Percentiles rank a stretch among this genome's conserved stretches.
These are phyloP conservation scores for Coprinellus micaceus DNA, from an alignment of 768 basidiomycete genomes.

Conservation along the genomic window DNA sequence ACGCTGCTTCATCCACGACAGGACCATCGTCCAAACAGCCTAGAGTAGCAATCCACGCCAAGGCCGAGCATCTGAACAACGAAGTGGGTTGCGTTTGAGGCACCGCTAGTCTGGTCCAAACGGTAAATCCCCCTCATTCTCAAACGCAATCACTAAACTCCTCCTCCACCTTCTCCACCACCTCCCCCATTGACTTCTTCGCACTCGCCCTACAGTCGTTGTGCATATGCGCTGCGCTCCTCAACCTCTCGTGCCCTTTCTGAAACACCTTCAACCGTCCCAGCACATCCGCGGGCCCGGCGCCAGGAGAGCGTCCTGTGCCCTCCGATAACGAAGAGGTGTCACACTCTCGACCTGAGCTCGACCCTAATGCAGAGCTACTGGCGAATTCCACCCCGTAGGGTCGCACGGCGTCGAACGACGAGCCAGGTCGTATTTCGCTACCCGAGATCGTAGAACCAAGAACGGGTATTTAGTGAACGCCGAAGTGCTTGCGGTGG, in stretches of 20 bases:
- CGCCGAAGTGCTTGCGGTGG: too few species aligned
- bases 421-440: too few species aligned
- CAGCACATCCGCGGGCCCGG: conserved; percentile 61
- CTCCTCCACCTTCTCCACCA: conserved; percentile 55
- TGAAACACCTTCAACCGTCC: conserved; percentile 60
- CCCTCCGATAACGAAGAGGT: too few species aligned
- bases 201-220: conserved; percentile 65
- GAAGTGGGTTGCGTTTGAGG: background rate
- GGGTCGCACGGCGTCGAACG: too few species aligned
- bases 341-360: too few species aligned
- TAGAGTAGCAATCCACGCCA: background rate
- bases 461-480: too few species aligned
- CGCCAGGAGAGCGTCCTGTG: conserved; percentile 56
- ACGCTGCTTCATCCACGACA: too few species aligned
- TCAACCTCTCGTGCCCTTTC: conserved; percentile 69
- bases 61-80: background rate
- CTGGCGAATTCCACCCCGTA: too few species aligned
- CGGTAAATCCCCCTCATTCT: conserved; percentile 27
- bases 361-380: too few species aligned
- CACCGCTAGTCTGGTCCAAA: too few species aligned
- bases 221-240: conserved; percentile 75
- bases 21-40: too few species aligned
- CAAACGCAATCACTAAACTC: conserved; percentile 63
- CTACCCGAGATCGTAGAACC: too few species aligned
- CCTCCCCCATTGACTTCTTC: conserved; percentile 50